A percentile compares a stretch with the other conserved stretches of the same genome.
Conservation (phyloP, 192 early-diverging fungal species). For the Diversispora eburnea region DNA sequence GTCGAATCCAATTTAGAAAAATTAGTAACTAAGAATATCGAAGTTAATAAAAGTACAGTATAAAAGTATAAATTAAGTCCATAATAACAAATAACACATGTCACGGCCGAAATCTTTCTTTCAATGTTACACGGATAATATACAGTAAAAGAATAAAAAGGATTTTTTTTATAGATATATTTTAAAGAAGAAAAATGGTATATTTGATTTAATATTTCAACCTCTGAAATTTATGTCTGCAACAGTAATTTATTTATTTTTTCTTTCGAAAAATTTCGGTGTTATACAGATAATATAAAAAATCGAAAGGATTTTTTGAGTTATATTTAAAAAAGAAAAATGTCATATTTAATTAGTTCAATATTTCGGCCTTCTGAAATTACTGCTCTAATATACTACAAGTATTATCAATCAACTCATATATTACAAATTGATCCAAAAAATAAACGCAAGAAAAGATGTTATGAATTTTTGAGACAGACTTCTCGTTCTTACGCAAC, state of each 20-base stretch:
- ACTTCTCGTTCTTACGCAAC: conserved; percentile 95
- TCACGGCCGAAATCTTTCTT: too few relatives aligned
- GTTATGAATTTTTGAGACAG: conserved; percentile 89
- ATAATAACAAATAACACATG: too few relatives aligned
- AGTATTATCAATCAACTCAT: conserved; percentile 47
- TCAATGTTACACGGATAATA: too few relatives aligned
- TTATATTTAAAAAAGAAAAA: too few relatives aligned
- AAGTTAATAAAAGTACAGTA: too few relatives aligned
- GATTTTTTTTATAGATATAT: too few relatives aligned
- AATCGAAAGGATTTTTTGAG: too few relatives aligned
- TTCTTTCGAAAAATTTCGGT: too few relatives aligned
- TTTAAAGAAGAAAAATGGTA: background rate
- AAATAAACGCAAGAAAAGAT: conserved; percentile 54
- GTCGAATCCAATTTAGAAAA: conserved; percentile 69
- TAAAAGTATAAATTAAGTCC: too few relatives aligned
- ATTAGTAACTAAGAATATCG: conserved; percentile 41
- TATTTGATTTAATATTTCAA: conserved; percentile 67
- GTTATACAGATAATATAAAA: too few relatives aligned
- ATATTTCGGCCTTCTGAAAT: conserved; percentile 83
- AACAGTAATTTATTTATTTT: too few relatives aligned
- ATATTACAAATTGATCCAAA: conserved; percentile 51
- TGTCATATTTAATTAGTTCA: conserved; percentile 58
- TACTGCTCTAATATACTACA: conserved; percentile 71
- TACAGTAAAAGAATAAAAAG: too few relatives aligned
- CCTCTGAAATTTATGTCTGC: conserved; percentile 94